Evolutionary conservation across 1,139 yeast species (phyloP), one percentile per base, ranked within the genome.

Genomic region (Yamadazyma kanchanaburiensis): DNA sequence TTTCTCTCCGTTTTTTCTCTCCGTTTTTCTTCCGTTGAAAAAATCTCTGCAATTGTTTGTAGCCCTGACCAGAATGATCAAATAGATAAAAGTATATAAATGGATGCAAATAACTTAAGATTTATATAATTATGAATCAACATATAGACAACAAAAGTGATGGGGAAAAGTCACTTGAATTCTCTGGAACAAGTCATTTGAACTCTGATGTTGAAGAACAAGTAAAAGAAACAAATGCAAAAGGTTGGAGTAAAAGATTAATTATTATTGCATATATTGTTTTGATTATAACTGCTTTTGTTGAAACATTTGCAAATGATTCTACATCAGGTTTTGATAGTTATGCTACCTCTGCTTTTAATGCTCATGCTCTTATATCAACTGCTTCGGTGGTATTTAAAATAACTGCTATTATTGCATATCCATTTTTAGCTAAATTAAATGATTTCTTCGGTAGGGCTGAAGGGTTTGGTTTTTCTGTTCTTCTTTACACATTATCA

Each of bases 401-500:
- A 26, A 60, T 64, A 38, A 46, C 67, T 21, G 53, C 58, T 24
- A 63, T 65, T 15, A 54, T 56, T 13, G 48, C 64, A 1, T 56
- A 63, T 35, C 68, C 70, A 7, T 45, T 63, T n/a, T 39, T 64
- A 36, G 69, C 66, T 24, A 64, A 60, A 37, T 24, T 61, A 14
- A 56, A 65, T 7, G 66, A 62, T 34, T 46, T 60, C 6, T 49
- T 62, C 30, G 70, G 70, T 13, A 53, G 69, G 26, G 58, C 56
- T 30, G 67, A 61, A 37, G 67, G 56, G 11, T 56, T 55, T 31
- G 30, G 45, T 12, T 21, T 54, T 12, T 48, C 46, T 11, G 28
- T 57, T 8, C 14, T 25, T 3, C 20, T 56, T 15, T 58, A 49
- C 32, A 45, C 49, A n/a, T 15, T 57, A 11, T 62, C 61, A 17